Conservation (phyloP, 192 early-diverging fungal species). For the Rhizophagus clarus region DNA sequence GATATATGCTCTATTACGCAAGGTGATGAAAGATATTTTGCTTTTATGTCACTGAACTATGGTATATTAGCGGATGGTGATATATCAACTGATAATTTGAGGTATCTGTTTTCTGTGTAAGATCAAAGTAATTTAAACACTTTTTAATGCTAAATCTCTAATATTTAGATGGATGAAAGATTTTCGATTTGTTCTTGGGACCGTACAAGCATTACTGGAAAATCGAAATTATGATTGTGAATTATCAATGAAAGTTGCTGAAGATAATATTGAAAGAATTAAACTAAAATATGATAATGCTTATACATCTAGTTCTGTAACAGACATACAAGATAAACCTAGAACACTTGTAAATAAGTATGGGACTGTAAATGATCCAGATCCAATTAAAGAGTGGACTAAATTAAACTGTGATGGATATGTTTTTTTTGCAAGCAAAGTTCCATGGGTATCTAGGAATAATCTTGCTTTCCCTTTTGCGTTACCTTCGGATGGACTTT, state of each 20-base stretch:
- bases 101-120: slow-evolving; percentile 29
- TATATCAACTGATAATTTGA: slow-evolving; percentile 56
- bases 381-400: slow-evolving; percentile 46
- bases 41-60: slow-evolving; percentile 59
- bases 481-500: slow-evolving; percentile 53
- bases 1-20: slow-evolving; percentile 61
- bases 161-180: slow-evolving; percentile 56
- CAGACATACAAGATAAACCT: slow-evolving; percentile 4
- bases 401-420: slow-evolving; percentile 43
- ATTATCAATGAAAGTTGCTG: slow-evolving; percentile 45
- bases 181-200: slow-evolving; percentile 43
- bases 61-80: slow-evolving; percentile 60
- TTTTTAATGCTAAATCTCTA: background rate
- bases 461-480: slow-evolving; percentile 51
- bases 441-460: slow-evolving; percentile 50
- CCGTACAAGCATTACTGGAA: slow-evolving; percentile 48
- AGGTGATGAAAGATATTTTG: slow-evolving; percentile 47
- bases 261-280: slow-evolving; percentile 46
- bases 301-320: slow-evolving; percentile 9
- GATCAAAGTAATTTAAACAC: background rate
- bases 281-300: slow-evolving; percentile 35
- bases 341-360: slow-evolving; percentile 36
- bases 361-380: slow-evolving; percentile 37
- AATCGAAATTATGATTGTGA: slow-evolving; percentile 43
- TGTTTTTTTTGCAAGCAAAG: slow-evolving; percentile 51